A percentile compares a stretch with the other conserved stretches of the same genome.
Evolutionary conservation across 805 yeast genomes (phyloP).

Genomic region (Candida insectalens): DNA sequence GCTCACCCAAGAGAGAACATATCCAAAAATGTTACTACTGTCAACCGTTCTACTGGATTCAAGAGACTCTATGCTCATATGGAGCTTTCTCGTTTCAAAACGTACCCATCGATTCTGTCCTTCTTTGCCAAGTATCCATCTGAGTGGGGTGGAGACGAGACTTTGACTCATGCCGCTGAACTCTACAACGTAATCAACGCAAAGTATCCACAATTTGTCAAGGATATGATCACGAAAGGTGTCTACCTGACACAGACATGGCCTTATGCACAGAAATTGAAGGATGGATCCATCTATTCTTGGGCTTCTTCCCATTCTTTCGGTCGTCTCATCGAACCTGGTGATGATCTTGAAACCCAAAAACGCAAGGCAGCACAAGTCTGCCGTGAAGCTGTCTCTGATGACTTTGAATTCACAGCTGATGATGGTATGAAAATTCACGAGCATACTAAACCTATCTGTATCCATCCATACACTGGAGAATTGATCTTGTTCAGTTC

Average conservation of each 20-base stretch:
- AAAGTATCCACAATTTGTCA: slow-evolving; percentile 17
- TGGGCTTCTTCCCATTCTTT: slow-evolving; percentile 5
- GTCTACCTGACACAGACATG: slow-evolving; percentile 3
- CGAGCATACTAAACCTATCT: slow-evolving; percentile 5
- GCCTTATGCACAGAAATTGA: slow-evolving; percentile 1
- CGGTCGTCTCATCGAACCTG: slow-evolving; percentile 4
- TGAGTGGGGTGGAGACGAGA: slow-evolving; percentile 13
- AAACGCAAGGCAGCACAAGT: slow-evolving; percentile 4
- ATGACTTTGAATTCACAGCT: slow-evolving; percentile 5
- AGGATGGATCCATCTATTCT: slow-evolving; percentile 1
- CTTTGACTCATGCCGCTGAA: slow-evolving; percentile 16
- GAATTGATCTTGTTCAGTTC: slow-evolving; percentile 16
- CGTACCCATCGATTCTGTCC: slow-evolving; percentile 14
- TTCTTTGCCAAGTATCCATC: slow-evolving; percentile 14
- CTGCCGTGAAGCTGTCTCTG: slow-evolving; percentile 2
- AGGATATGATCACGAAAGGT: slow-evolving; percentile 8
- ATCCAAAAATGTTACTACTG: slow-evolving; percentile 8
- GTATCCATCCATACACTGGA: slow-evolving; percentile 5
- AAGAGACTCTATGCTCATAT: slow-evolving; percentile 14
- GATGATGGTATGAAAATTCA: slow-evolving; percentile 4
- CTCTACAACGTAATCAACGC: slow-evolving; percentile 10
- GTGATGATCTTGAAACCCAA: slow-evolving; percentile 4
- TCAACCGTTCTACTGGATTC: slow-evolving; percentile 8
- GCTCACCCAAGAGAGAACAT: slow-evolving; percentile 9
- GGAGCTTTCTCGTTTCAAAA: slow-evolving; percentile 16